Percentiles rank a stretch among this genome's conserved stretches.
Conservation (phyloP, 768 basidiomycete species). For the Naganishia friedmannii region DNA sequence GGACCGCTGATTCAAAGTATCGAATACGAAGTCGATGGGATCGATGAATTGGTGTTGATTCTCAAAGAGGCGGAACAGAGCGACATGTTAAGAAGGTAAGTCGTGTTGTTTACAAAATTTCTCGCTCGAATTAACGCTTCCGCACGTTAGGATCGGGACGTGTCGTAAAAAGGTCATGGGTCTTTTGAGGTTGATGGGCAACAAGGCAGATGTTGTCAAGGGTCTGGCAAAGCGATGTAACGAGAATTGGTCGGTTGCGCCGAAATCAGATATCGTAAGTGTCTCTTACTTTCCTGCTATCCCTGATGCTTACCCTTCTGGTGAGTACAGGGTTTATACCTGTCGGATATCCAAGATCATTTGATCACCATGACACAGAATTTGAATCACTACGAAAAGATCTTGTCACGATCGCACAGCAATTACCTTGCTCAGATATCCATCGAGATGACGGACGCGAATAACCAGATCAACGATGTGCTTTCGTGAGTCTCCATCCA, state of each 20-base stretch:
- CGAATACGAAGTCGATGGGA: constrained; percentile 98
- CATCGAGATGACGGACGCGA: constrained; percentile 99
- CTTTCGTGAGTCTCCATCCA: constrained; percentile 58
- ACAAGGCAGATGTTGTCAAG: constrained; percentile 99
- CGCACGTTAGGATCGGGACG: constrained; percentile 71
- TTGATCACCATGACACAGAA: constrained; percentile 99
- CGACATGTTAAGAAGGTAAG: constrained; percentile 83
- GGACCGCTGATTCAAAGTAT: constrained; percentile 97
- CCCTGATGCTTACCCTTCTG: background rate
- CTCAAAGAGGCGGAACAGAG: constrained; percentile 93
- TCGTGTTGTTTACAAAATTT: background rate
- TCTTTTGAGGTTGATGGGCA: constrained; percentile 89
- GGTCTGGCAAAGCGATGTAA: constrained; percentile 93
- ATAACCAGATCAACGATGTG: constrained; percentile 99
- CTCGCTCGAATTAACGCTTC: background rate
- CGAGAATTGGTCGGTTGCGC: constrained; percentile 94
- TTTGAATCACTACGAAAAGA: constrained; percentile 99
- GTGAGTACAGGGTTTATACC: constrained; percentile 71
- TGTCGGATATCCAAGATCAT: constrained; percentile 97
- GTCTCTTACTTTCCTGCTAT: background rate
- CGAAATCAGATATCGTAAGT: constrained; percentile 87
- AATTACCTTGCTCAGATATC: constrained; percentile 99
- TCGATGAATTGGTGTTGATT: constrained; percentile 95
- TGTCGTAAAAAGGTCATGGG: constrained; percentile 99
- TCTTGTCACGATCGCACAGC: constrained; percentile 94